These are phyloP conservation scores for Chrysosporium keratinophilum DNA, from an alignment of 2,329 filamentous ascomycete genomes.

Conservation along the genomic window DNA sequence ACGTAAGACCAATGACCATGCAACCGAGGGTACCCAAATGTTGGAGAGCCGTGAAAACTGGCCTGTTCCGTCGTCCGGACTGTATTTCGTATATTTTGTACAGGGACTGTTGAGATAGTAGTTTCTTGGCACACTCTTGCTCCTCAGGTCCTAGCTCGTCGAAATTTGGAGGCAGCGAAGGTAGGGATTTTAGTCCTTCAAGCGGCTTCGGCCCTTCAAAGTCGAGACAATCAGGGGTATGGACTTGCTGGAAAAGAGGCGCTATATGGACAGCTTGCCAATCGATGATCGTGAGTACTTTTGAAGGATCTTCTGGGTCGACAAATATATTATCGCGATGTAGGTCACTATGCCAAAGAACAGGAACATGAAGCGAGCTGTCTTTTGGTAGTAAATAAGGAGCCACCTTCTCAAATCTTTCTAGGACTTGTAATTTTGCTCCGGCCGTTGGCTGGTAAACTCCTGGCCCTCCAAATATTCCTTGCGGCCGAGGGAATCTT, in stretches of 20 bases:
- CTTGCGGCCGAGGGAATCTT: conserved; percentile 1
- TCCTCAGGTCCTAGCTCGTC: background rate
- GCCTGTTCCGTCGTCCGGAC: background rate
- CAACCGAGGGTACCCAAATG: background rate
- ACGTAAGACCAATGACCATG: conserved; percentile 4
- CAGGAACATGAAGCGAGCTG: background rate
- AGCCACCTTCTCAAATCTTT: conserved; percentile 8
- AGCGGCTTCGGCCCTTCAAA: background rate
- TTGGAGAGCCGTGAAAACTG: conserved; percentile 7
- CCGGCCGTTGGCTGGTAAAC: conserved; percentile 3
- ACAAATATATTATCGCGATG: conserved; percentile 10
- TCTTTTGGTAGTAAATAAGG: conserved; percentile 5
- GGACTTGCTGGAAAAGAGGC: conserved; percentile 21
- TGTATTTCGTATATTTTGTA: conserved; percentile 12
- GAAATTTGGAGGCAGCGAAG: conserved; percentile 4
- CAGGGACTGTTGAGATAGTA: conserved; percentile 2
- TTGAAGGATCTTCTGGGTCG: conserved; percentile 23
- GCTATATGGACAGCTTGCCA: conserved; percentile 31
- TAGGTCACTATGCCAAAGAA: conserved; percentile 11
- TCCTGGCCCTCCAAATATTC: conserved; percentile 6
- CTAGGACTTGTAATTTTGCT: background rate
- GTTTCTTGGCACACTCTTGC: background rate
- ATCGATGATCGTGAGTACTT: conserved; percentile 29
- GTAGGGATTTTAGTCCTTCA: background rate
- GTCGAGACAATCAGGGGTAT: conserved; percentile 1